These are phyloP conservation scores for Aeminium ludgeri DNA, from an alignment of 495 filamentous ascomycete genomes.

Conservation along the genomic window DNA sequence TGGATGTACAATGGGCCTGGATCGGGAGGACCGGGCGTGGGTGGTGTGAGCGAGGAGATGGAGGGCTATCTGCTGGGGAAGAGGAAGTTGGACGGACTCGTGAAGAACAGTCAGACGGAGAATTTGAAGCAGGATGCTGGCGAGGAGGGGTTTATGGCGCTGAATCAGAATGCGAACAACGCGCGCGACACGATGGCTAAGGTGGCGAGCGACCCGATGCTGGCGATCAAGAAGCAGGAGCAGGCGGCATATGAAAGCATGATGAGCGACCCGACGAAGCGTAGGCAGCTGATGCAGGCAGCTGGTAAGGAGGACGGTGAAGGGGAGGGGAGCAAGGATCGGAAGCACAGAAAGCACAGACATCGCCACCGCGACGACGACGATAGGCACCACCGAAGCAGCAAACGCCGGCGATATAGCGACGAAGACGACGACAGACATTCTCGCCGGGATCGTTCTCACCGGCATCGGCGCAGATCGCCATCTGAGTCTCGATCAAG, in stretches of 20 bases:
- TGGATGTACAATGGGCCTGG: conserved; percentile 95
- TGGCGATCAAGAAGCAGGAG: conserved; percentile 83
- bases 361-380: conserved; percentile 26
- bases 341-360: conserved; percentile 32
- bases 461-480: conserved; percentile 7
- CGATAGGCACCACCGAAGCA: conserved; percentile 23
- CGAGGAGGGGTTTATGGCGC: conserved; percentile 33
- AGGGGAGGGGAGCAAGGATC: conserved; percentile 22
- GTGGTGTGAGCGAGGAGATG: conserved; percentile 76
- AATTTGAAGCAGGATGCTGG: conserved; percentile 49
- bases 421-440: conserved; percentile 22
- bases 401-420: conserved; percentile 11
- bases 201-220: conserved; percentile 71
- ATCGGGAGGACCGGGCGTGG: conserved; percentile 38
- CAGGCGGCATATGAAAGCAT: conserved; percentile 77
- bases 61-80: conserved; percentile 90
- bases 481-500: conserved; percentile 2
- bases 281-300: conserved; percentile 48
- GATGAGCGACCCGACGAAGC: conserved; percentile 67
- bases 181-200: conserved; percentile 65
- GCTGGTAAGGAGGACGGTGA: conserved; percentile 28
- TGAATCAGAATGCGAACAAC: conserved; percentile 40
- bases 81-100: conserved; percentile 60
- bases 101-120: conserved; percentile 70
- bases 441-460: conserved; percentile 13